Evolutionary conservation across 345 rosid genomes (phyloP).

Genomic region (Luvunga scandens): DNA sequence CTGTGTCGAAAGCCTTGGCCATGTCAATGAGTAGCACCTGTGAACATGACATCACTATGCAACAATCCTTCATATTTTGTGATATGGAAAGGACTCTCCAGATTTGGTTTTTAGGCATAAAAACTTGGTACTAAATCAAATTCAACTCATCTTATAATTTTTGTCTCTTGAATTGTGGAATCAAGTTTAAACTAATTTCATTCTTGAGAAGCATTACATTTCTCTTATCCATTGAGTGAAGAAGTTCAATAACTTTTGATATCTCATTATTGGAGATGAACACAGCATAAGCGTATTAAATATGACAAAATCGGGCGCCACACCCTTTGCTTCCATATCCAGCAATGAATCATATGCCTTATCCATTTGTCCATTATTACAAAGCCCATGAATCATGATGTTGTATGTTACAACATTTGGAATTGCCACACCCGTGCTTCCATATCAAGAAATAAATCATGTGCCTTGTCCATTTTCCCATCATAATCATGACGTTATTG

Average conservation of each 20-base stretch:
- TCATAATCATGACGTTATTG: too few relatives aligned
- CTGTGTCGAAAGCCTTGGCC: too few relatives aligned
- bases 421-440: too few relatives aligned
- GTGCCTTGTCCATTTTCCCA: too few relatives aligned
- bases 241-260: not conserved
- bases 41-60: too few relatives aligned
- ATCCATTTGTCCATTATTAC: not conserved
- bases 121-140: too few relatives aligned
- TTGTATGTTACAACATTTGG: not conserved
- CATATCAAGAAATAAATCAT: too few relatives aligned
- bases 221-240: not conserved
- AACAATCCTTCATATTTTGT: too few relatives aligned
- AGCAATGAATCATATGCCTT: not conserved
- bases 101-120: too few relatives aligned
- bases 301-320: not conserved
- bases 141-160: too few relatives aligned
- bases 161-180: not conserved
- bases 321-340: not conserved
- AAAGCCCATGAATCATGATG: not conserved
- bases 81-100: too few relatives aligned
- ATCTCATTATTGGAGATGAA: not conserved
- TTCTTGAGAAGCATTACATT: not conserved
- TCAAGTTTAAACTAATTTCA: not conserved
- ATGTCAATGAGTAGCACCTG: too few relatives aligned
- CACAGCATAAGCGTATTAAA: not conserved